phyloP scores from a whole-genome alignment of 257 asterid genomes.

The Schizonepeta tenuifolia region DNA sequence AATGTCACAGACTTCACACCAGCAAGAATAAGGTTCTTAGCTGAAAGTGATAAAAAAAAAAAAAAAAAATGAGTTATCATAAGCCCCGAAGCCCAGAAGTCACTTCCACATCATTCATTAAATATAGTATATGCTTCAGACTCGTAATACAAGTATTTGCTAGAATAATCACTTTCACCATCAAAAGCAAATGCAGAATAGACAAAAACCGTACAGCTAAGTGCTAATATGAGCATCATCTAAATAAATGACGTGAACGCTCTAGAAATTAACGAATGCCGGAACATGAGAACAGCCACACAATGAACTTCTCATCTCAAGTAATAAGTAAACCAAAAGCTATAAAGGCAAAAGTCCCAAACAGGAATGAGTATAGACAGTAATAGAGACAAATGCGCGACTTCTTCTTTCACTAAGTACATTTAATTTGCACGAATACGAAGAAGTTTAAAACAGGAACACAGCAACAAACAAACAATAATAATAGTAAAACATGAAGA shows the following conservation, averaged over 20 bases:
- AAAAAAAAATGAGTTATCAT: constrained; percentile 22
- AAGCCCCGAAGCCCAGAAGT: not conserved
- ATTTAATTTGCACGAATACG: not conserved
- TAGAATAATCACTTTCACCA: constrained; percentile 18
- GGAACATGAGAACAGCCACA: not conserved
- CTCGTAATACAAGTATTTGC: not conserved
- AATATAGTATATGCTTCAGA: constrained; percentile 5
- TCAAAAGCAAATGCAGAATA: constrained; percentile 10
- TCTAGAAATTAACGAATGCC: not conserved
- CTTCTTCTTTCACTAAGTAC: not conserved
- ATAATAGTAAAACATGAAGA: not conserved
- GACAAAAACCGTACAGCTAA: not conserved
- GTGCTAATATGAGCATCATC: not conserved
- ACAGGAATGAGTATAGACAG: not conserved
- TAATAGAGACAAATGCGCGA: not conserved
- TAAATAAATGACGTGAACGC: not conserved
- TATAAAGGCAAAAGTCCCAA: constrained; percentile 22
- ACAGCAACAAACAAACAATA: constrained; percentile 14
- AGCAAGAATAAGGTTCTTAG: constrained; percentile 90
- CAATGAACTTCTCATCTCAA: not conserved
- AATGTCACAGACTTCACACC: constrained; percentile 94
- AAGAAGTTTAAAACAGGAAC: not conserved
- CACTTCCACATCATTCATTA: constrained; percentile 8
- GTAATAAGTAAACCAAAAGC: constrained; percentile 8
- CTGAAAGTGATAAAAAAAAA: constrained; percentile 59